These are phyloP conservation scores for Aspergillus aculeatinus DNA, from an alignment of 2,329 filamentous ascomycete species.

Conservation along the genomic window DNA sequence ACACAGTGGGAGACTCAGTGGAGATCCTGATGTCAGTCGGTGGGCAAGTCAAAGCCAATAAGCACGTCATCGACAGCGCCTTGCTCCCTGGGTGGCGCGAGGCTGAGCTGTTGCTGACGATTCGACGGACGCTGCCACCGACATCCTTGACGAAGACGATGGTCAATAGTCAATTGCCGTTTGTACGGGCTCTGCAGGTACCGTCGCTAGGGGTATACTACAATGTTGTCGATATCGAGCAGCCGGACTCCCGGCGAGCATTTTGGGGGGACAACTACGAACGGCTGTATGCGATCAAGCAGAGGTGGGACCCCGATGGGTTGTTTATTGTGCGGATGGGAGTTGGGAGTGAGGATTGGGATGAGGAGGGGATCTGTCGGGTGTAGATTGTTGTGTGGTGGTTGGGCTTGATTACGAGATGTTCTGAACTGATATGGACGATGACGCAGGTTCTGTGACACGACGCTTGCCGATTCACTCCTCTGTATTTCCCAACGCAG, in stretches of 20 bases:
- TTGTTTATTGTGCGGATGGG: conserved; percentile 28
- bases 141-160: neutral
- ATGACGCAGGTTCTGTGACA: no score
- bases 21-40: neutral
- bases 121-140: neutral
- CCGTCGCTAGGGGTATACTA: neutral
- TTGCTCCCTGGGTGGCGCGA: neutral
- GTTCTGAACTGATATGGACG: no score
- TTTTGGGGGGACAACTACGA: neutral
- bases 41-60: neutral
- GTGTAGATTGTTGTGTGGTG: neutral
- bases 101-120: neutral
- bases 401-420: no score
- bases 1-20: neutral
- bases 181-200: neutral
- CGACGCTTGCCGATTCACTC: no score
- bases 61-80: neutral
- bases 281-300: conserved; percentile 30
- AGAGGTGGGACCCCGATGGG: conserved; percentile 31
- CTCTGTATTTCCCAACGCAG: no score
- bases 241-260: neutral
- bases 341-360: conserved; percentile 29
- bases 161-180: neutral
- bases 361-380: conserved; percentile 25
- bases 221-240: neutral